A percentile compares a stretch with the other conserved stretches of the same genome.
Conservation (phyloP, 176 grass and related monocot species). For the Areca catechu region DNA sequence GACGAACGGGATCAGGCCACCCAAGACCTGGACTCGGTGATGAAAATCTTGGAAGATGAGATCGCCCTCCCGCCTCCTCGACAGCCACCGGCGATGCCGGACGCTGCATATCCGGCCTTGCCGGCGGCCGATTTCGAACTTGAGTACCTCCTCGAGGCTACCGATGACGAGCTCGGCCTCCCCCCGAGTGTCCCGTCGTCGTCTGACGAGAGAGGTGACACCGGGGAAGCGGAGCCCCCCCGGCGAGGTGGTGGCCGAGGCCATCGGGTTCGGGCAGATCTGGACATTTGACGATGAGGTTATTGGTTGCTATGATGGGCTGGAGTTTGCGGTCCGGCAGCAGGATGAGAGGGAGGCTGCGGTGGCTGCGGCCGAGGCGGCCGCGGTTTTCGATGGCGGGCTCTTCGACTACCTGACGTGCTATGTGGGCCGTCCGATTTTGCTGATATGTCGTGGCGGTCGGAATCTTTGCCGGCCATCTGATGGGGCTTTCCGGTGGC, state of each 20-base stretch:
- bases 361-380: slow-evolving; percentile 20
- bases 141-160: slow-evolving; percentile 57
- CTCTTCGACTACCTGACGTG: slow-evolving; percentile 38
- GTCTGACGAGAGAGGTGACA: no score
- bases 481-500: slow-evolving; percentile 15
- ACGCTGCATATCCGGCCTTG: neutral
- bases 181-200: slow-evolving; percentile 23
- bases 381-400: slow-evolving; percentile 36
- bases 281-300: slow-evolving; percentile 54
- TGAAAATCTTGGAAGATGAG: slow-evolving; percentile 66
- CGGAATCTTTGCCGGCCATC: slow-evolving; percentile 39
- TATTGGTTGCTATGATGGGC: slow-evolving; percentile 5
- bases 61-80: slow-evolving; percentile 23
- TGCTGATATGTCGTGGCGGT: slow-evolving; percentile 16
- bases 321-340: neutral
- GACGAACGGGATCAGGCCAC: neutral
- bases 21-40: slow-evolving; percentile 60
- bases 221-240: neutral
- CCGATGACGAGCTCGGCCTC: slow-evolving; percentile 79
- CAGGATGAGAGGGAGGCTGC: neutral
- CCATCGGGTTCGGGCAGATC: slow-evolving; percentile 21
- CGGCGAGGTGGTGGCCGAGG: slow-evolving; percentile 8
- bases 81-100: neutral
- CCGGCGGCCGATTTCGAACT: slow-evolving; percentile 5
- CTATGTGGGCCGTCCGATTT: slow-evolving; percentile 26